Evolutionary conservation across 2,329 filamentous ascomycete genomes (phyloP), one percentile per base, ranked within the genome.

Genomic region (Apiospora koreana): DNA sequence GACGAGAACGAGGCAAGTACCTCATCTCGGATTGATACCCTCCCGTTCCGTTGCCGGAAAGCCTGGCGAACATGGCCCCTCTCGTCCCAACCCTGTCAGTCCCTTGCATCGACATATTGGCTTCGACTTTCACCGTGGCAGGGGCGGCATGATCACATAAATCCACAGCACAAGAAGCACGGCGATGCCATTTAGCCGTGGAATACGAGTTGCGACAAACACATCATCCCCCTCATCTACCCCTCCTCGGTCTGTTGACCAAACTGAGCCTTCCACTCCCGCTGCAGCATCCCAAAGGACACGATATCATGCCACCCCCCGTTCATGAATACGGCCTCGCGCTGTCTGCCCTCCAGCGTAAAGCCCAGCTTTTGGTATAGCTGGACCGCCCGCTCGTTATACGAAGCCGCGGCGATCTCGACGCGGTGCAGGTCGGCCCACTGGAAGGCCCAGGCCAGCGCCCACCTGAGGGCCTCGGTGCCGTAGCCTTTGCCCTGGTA

Each of bases 291-390:
- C 0, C 76, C 78, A 64, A 81, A 76, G 4, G 76, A 70, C 2
- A 84, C 69, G 4, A 73, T 41, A 69, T 83, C 79, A 62, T 76
- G 75, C 80, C 79, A 87, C 42, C 78, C 75, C 1, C 85, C 80
- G 72, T 86, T 80, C 73, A 81, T 78, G 78, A 81, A 86, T 8
- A 83, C 70, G 1, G 76, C 75, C 75, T 87, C 81, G 67, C 84
- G 77, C 69, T 75, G 78, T 4, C 81, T 73, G 0, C 84, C 84
- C 72, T 87, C 85, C 2, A 77, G 72, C 58, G 78, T 78, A 71
- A 87, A 87, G 0, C 86, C 85, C 10, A 86, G 69, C 50, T 78
- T 78, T 73, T 82, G 76, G 72, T 87, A 87, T 74, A 87, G 68
- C 23, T 79, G 76, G 12, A 79, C 64, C 0, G 83, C 85, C 0